phyloP scores from a whole-genome alignment of 129 eudicot genomes.

The Flaveria ramosissima region DNA sequence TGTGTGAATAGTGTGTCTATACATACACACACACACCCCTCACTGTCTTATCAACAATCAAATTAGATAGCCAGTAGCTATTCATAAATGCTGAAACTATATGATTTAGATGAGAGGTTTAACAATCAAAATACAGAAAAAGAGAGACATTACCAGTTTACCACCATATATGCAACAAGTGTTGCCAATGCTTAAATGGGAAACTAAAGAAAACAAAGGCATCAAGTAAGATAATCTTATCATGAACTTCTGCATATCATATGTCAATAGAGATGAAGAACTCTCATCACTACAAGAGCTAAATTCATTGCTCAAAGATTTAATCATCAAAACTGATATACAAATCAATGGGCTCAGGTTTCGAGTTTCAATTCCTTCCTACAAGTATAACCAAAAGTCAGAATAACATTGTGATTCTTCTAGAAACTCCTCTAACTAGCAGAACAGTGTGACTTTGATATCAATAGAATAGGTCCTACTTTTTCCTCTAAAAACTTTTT shows the following conservation, averaged over 20 bases:
- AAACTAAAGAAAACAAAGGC: slow-evolving; percentile 4
- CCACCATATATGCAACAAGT: neutral
- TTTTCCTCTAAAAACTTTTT: too few species aligned
- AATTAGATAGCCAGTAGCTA: neutral
- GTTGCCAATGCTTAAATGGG: neutral
- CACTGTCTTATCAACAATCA: neutral
- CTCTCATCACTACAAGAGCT: slow-evolving; percentile 6
- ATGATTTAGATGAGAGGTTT: neutral
- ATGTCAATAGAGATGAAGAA: neutral
- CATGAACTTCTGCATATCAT: neutral
- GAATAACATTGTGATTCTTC: slow-evolving; percentile 1
- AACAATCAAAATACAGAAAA: neutral
- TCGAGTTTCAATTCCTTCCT: slow-evolving; percentile 8
- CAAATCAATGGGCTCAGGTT: neutral
- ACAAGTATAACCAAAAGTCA: neutral
- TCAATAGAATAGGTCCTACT: neutral
- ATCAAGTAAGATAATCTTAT: neutral
- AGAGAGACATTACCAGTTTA: neutral
- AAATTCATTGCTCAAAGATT: neutral
- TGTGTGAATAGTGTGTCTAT: neutral
- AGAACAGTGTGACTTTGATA: neutral
- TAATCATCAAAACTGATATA: slow-evolving; percentile 16
- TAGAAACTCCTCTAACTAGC: neutral
- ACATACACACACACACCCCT: neutral
- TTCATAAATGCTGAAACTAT: neutral